phyloP scores from a whole-genome alignment of 2,329 filamentous ascomycete genomes.

The Colletotrichum neosansevieriae region DNA sequence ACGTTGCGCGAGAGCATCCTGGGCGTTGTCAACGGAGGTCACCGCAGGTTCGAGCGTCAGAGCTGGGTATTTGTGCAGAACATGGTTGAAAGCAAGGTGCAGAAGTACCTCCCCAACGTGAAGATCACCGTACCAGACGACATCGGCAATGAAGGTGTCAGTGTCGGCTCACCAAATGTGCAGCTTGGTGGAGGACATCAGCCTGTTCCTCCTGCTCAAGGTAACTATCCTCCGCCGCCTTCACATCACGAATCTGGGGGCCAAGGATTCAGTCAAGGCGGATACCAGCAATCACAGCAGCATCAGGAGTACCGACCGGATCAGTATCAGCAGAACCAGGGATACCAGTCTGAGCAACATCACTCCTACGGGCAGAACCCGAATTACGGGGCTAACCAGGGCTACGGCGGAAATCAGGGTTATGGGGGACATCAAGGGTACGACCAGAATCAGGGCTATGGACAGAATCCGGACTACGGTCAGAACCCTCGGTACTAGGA shows the following conservation, averaged over 20 bases:
- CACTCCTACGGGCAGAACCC: constrained; percentile 39
- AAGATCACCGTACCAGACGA: constrained; percentile 60
- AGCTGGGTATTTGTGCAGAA: constrained; percentile 61
- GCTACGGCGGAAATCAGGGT: constrained; percentile 38
- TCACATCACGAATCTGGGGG: constrained; percentile 39
- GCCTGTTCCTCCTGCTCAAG: constrained; percentile 43
- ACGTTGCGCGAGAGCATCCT: constrained; percentile 58
- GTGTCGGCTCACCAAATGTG: constrained; percentile 53
- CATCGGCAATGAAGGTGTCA: constrained; percentile 60
- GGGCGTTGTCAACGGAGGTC: constrained; percentile 58
- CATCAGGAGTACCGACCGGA: constrained; percentile 38
- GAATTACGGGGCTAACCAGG: constrained; percentile 40
- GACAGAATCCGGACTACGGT: constrained; percentile 17
- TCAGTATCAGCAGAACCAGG: constrained; percentile 41
- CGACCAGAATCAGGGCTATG: constrained; percentile 27
- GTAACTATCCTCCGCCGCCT: constrained; percentile 41
- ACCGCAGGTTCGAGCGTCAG: constrained; percentile 59
- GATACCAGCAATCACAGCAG: constrained; percentile 43
- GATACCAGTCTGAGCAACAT: constrained; percentile 38
- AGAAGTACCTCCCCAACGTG: constrained; percentile 59
- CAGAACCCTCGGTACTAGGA: constrained; percentile 44
- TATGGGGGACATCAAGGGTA: constrained; percentile 26
- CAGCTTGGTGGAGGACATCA: constrained; percentile 51
- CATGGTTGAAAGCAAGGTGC: constrained; percentile 59
- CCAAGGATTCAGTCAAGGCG: constrained; percentile 44